Evolutionary conservation across 805 yeast species (phyloP).

Genomic region (Pichia occidentalis): DNA sequence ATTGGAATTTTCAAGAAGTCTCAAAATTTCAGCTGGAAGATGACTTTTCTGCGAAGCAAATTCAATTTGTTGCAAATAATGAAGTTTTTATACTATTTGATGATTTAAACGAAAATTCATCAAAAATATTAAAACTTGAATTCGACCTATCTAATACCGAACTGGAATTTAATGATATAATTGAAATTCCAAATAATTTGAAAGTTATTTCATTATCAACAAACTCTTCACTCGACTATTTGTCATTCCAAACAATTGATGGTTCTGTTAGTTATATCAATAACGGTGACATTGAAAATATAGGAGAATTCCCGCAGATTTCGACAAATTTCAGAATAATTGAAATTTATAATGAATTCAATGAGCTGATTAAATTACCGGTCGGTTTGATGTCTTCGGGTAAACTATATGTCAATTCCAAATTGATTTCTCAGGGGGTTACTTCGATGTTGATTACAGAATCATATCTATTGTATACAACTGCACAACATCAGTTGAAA

Average conservation of each 20-base stretch:
- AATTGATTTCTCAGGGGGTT: slow-evolving; percentile 61
- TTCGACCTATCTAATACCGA: slow-evolving; percentile 40
- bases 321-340: slow-evolving; percentile 54
- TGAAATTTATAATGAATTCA: slow-evolving; percentile 15
- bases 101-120: slow-evolving; percentile 32
- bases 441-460: slow-evolving; percentile 76
- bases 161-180: slow-evolving; percentile 37
- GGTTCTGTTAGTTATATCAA: slow-evolving; percentile 46
- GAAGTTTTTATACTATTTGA: slow-evolving; percentile 57
- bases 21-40: slow-evolving; percentile 32
- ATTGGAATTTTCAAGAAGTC: slow-evolving; percentile 36
- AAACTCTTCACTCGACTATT: slow-evolving; percentile 42
- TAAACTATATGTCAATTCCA: slow-evolving; percentile 57
- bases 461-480: slow-evolving; percentile 70
- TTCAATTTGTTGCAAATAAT: slow-evolving; percentile 48
- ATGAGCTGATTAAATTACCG: slow-evolving; percentile 16
- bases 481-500: slow-evolving; percentile 78
- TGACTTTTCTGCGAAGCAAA: slow-evolving; percentile 50
- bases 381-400: slow-evolving; percentile 78
- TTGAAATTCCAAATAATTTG: slow-evolving; percentile 40
- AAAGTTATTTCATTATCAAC: slow-evolving; percentile 49
- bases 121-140: slow-evolving; percentile 39
- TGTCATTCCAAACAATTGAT: slow-evolving; percentile 57
- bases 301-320: slow-evolving; percentile 59
- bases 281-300: not conserved